Evolutionary conservation across 208 protist genomes (phyloP).

Genomic region (Trypanosoma melophagium): DNA sequence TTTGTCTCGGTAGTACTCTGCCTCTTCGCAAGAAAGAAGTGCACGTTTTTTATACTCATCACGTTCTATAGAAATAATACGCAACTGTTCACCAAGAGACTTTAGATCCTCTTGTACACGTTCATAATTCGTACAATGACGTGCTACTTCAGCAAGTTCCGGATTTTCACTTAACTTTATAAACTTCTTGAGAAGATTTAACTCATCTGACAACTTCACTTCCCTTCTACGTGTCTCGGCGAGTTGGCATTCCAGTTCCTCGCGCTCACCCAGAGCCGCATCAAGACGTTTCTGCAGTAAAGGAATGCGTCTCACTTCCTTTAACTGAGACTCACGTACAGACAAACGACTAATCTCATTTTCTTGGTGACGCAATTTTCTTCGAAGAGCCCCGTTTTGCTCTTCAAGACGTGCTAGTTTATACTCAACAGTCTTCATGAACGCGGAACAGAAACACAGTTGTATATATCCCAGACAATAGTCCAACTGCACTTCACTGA

Average conservation of each 20-base stretch:
- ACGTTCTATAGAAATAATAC: conserved; percentile 28
- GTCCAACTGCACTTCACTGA: conserved; percentile 1
- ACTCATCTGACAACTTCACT: conserved; percentile 43
- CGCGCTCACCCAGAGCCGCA: conserved; percentile 26
- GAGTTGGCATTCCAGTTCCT: conserved; percentile 39
- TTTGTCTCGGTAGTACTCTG: conserved; percentile 34
- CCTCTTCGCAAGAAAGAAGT: conserved; percentile 42
- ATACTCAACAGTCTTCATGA: conserved; percentile 17
- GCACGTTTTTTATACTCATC: conserved; percentile 40
- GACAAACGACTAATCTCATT: conserved; percentile 29
- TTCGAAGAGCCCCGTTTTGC: conserved; percentile 29
- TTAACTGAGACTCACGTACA: conserved; percentile 30
- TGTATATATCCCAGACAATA: neutral
- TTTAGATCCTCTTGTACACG: conserved; percentile 38
- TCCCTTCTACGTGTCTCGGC: conserved; percentile 31
- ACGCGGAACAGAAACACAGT: neutral
- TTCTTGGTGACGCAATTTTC: conserved; percentile 29
- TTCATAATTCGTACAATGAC: conserved; percentile 20
- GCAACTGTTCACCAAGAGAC: conserved; percentile 31
- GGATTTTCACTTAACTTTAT: conserved; percentile 43
- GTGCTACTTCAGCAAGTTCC: conserved; percentile 32
- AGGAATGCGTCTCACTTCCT: conserved; percentile 33
- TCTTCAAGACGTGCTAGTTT: conserved; percentile 28
- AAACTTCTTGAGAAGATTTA: conserved; percentile 38
- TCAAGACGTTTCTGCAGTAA: conserved; percentile 36